Base-by-base conservation (phyloP, 2,329 filamentous ascomycete genomes). In the Ceratocystis colombiana region DNA sequence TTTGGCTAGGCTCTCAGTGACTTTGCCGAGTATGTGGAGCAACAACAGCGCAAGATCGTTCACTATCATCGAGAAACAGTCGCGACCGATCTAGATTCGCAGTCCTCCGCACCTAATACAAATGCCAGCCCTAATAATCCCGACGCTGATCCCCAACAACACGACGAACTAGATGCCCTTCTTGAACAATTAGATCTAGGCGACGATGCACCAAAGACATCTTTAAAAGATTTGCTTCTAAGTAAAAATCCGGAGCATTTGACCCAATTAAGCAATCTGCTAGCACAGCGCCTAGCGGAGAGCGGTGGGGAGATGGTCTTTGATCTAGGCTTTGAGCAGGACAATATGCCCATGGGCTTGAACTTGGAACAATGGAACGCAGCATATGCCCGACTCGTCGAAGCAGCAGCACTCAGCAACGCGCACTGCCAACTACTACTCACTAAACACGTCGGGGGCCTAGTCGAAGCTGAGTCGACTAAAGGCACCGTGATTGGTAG, bases 1-100 rank as follows among this genome's bases (percentile, higher is more conserved):
- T 7, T 37, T 12, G 22, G 44, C 0, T 62, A 83, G 82, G 92
- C 93, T 12, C 82, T 99, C 66, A 94, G 89, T 78, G 94, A 97
- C 72, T 99, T 99, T 74, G 91, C 92, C 75, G 94, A 99, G 73
- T 97, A 96, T 73, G 94, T 96, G 70, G 91, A 97, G 76, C 88
- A 91, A 74, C 92, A 97, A 75, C 94, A 97, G 76, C 86, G 86
- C 15, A 59, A 64, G 15, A 37, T 59, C 12, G 28, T 59, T 20
- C 33, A 8, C 4, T 22, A 57, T 4, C 28, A 33, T n/a, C 53
- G 53, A 33, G 28, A 33, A 33, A 1, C 28, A 10, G 25, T n/a
- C 17, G 53, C 22, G 53, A 59, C 15, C 15, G 12, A 37, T 33
- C 53, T 28, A n/a, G 53, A 59, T 10, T 30, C 53, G 25, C 77